Conservation (phyloP, 140 eudicot species). For the Senecio squalidus region DNA sequence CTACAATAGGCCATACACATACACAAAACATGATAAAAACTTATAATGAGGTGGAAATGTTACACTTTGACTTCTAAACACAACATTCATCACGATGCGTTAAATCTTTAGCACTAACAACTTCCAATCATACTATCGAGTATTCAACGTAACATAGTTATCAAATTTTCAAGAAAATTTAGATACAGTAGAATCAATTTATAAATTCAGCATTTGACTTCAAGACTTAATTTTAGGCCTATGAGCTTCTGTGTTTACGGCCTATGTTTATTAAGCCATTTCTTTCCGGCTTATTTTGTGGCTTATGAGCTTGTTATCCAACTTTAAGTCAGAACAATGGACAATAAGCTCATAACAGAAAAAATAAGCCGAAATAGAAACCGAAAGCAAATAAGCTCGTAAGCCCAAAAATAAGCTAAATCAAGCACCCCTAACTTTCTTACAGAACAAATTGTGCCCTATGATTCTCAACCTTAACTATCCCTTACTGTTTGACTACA, state of each 20-base stretch:
- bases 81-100: not conserved
- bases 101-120: not conserved
- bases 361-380: no score
- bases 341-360: no score
- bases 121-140: conserved; percentile 1
- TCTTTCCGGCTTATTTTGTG: no score
- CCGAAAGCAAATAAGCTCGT: no score
- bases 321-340: no score
- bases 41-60: conserved; percentile 8
- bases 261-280: no score
- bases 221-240: not conserved
- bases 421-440: no score
- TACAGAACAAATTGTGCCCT: no score
- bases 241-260: not conserved
- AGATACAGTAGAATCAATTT: not conserved
- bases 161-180: not conserved
- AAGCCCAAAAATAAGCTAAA: no score
- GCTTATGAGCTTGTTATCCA: no score
- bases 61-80: not conserved
- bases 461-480: no score
- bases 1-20: conserved; percentile 8
- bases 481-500: no score
- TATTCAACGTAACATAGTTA: not conserved
- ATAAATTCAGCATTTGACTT: not conserved
- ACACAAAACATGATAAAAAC: not conserved